Conservation (phyloP, 257 asterid genomes). For the Nemophila menziesii region DNA sequence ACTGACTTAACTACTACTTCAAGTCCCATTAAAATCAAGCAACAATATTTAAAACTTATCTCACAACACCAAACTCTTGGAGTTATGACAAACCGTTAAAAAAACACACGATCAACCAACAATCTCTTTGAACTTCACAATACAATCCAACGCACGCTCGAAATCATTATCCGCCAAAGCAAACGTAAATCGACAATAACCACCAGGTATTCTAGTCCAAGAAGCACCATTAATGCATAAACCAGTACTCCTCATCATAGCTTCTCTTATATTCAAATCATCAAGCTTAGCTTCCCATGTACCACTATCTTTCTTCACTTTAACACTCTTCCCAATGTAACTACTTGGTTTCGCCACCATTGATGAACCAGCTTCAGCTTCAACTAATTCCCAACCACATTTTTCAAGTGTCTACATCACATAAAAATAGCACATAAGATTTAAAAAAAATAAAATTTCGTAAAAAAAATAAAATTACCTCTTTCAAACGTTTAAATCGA, state of each 20-base stretch:
- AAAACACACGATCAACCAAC: conserved; percentile 15
- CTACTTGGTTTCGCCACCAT: conserved; percentile 70
- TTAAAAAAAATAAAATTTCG: too few species aligned
- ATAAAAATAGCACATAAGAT: conserved; percentile 6
- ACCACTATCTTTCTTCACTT: conserved; percentile 19
- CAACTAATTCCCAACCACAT: conserved; percentile 89
- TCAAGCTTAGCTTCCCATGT: conserved; percentile 40
- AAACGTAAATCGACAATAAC: conserved; percentile 77
- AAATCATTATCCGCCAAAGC: conserved; percentile 69
- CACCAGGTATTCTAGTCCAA: conserved; percentile 93
- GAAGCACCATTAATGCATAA: conserved; percentile 82
- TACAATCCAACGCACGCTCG: conserved; percentile 71
- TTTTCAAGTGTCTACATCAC: conserved; percentile 38
- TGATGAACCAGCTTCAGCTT: conserved; percentile 72
- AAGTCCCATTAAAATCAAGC: too few species aligned
- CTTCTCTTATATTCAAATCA: conserved; percentile 72
- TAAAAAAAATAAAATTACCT: conserved; percentile 32
- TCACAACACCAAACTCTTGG: not conserved
- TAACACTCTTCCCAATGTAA: conserved; percentile 55
- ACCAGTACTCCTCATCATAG: conserved; percentile 60
- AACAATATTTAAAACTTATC: too few species aligned
- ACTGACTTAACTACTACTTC: too few species aligned
- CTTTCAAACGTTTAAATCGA: conserved; percentile 63
- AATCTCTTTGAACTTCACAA: conserved; percentile 46
- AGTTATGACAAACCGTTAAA: not conserved